phyloP scores from a whole-genome alignment of 306 rosid species.

The Elaeagnus macrophylla region DNA sequence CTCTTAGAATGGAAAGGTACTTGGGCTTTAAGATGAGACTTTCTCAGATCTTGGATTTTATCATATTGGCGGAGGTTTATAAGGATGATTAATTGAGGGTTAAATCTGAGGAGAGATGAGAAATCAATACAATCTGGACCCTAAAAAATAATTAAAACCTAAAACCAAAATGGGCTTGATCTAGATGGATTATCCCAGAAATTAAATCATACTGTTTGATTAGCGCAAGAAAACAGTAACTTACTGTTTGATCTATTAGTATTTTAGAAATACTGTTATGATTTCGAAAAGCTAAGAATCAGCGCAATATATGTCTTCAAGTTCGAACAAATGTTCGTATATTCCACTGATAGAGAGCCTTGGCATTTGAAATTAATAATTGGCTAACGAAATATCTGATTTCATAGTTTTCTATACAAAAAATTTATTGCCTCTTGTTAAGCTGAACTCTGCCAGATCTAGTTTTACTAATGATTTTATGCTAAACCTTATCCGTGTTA shows the following conservation, averaged over 20 bases:
- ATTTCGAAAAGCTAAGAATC: background rate
- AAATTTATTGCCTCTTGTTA: background rate
- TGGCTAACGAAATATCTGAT: background rate
- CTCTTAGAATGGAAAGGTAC: constrained; percentile 87
- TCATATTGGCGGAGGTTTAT: constrained; percentile 9
- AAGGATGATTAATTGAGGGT: constrained; percentile 1
- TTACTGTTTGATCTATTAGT: constrained; percentile 11
- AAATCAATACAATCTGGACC: constrained; percentile 4
- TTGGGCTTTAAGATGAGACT: constrained; percentile 18
- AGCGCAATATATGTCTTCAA: background rate
- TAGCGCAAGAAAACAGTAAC: background rate
- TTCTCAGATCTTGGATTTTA: constrained; percentile 33
- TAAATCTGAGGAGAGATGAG: constrained; percentile 5
- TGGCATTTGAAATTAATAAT: background rate
- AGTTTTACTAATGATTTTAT: too few species aligned
- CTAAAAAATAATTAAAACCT: background rate
- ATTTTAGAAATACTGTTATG: background rate
- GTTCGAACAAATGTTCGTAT: background rate
- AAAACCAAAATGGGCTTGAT: constrained; percentile 18
- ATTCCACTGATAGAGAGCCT: too few species aligned
- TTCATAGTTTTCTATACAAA: background rate
- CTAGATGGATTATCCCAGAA: constrained; percentile 10
- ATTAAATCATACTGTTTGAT: constrained; percentile 12
- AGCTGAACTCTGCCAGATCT: background rate
- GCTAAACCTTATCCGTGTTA: too few species aligned